Evolutionary conservation across 2,329 filamentous ascomycete species (phyloP).

Genomic region (Ophiostoma novo-ulmi): DNA sequence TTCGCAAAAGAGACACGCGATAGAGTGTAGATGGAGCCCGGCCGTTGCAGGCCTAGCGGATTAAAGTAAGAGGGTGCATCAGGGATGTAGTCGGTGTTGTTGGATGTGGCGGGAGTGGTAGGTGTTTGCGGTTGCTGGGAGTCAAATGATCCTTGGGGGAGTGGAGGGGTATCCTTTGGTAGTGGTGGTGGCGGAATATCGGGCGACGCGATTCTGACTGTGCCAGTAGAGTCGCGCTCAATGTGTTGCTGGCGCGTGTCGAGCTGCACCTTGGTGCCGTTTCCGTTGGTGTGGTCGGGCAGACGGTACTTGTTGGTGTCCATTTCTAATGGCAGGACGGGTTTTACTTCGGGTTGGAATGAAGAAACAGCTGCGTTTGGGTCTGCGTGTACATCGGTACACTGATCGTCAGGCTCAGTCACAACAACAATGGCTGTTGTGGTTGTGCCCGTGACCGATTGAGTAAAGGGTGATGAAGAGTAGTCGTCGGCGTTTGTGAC

Average conservation of each 20-base stretch:
- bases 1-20: conserved; percentile 88
- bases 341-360: conserved; percentile 49
- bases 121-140: conserved; percentile 16
- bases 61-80: conserved; percentile 61
- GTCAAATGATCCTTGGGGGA: conserved; percentile 22
- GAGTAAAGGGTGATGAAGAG: neutral
- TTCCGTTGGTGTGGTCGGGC: conserved; percentile 63
- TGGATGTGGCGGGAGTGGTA: conserved; percentile 28
- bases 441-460: neutral
- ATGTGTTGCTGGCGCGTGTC: conserved; percentile 56
- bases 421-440: conserved; percentile 21
- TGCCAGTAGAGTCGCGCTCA: conserved; percentile 39
- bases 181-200: conserved; percentile 41
- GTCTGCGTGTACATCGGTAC: neutral
- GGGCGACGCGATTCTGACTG: conserved; percentile 6
- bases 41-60: conserved; percentile 58
- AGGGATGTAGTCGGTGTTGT: conserved; percentile 41
- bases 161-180: conserved; percentile 51
- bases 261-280: conserved; percentile 59
- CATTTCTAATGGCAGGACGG: conserved; percentile 52
- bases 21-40: conserved; percentile 88
- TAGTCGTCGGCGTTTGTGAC: conserved; percentile 8
- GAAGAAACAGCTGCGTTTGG: conserved; percentile 14
- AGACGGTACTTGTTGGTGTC: conserved; percentile 71
- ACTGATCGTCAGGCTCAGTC: conserved; percentile 20